These are phyloP conservation scores for Mycena filopes DNA, from an alignment of 768 basidiomycete genomes.

Conservation along the genomic window DNA sequence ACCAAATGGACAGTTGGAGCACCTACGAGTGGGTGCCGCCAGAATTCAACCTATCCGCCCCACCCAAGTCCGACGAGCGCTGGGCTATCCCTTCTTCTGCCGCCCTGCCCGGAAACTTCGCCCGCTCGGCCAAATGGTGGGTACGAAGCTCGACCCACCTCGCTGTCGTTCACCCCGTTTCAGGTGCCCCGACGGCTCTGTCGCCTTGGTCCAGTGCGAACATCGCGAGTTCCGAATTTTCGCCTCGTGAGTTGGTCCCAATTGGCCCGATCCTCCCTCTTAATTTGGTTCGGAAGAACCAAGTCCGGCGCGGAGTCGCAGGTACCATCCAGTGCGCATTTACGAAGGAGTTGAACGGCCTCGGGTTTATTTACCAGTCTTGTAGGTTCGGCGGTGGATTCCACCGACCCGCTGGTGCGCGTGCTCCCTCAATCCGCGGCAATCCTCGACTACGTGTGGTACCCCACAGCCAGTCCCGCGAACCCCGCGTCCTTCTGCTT, in stretches of 20 bases:
- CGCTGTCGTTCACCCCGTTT: constrained; percentile 1
- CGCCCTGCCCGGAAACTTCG: constrained; percentile 56
- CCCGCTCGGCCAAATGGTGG: constrained; percentile 67
- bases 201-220: constrained; percentile 76
- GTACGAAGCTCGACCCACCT: neutral
- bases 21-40: constrained; percentile 43
- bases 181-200: constrained; percentile 84
- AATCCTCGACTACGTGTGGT: constrained; percentile 87
- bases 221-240: constrained; percentile 71
- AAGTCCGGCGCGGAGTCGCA: neutral
- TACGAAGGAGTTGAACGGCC: neutral
- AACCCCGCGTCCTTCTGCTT: constrained; percentile 83
- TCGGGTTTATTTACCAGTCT: neutral
- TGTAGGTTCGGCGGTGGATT: neutral
- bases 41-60: constrained; percentile 38
- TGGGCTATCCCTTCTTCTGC: constrained; percentile 37
- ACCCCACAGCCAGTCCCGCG: constrained; percentile 72
- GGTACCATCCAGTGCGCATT: constrained; percentile 14
- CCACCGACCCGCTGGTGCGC: neutral
- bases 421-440: constrained; percentile 68
- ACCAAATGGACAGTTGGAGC: constrained; percentile 8
- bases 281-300: neutral
- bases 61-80: constrained; percentile 20
- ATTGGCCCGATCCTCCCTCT: neutral
- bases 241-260: constrained; percentile 50